phyloP scores from a whole-genome alignment of 75 land plant genomes.

The Pinus tabuliformis region DNA sequence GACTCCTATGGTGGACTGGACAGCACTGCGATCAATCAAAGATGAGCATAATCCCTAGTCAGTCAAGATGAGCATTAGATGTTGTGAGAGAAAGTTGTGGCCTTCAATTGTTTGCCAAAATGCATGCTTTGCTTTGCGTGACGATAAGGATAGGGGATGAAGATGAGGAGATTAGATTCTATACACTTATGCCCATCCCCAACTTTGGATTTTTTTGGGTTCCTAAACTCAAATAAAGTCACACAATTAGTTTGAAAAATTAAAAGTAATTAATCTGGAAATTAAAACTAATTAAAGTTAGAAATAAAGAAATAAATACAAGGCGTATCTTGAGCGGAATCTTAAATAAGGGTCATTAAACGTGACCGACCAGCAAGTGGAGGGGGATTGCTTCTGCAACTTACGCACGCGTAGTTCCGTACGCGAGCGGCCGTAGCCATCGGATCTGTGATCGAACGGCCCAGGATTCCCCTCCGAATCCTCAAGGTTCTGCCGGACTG shows the following conservation, averaged over 20 bases:
- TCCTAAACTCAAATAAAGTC: background rate
- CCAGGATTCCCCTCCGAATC: background rate
- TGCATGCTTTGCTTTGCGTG: background rate
- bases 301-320: background rate
- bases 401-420: background rate
- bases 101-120: background rate
- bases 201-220: background rate
- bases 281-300: background rate
- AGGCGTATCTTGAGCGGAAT: constrained; percentile 4
- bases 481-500: no score
- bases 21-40: no score
- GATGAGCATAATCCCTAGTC: background rate
- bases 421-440: background rate
- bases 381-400: background rate
- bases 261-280: background rate
- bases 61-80: background rate
- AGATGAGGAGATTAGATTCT: no score
- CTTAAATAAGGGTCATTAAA: constrained; percentile 6
- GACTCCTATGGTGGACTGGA: background rate
- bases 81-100: constrained; percentile 5
- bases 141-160: constrained; percentile 3
- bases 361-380: constrained; percentile 11
- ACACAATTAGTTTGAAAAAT: no score
- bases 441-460: background rate
- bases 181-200: background rate